phyloP scores from a whole-genome alignment of 148 eudicot genomes.

The Rheum nobile region DNA sequence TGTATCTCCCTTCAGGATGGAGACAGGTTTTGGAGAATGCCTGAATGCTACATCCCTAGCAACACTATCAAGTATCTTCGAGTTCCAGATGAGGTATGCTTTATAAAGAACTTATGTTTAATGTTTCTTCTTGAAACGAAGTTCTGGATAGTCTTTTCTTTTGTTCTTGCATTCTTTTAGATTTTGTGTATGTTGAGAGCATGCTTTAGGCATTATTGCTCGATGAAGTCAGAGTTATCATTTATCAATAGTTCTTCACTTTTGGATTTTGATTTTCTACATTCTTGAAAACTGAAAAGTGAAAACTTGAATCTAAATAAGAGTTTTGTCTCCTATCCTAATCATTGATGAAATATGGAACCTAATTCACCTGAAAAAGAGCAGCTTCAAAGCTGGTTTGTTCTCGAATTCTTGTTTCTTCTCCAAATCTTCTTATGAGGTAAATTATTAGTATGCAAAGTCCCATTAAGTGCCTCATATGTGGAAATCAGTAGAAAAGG shows the following conservation, averaged over 20 bases:
- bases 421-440: neutral
- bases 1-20: slow-evolving; percentile 47
- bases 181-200: neutral
- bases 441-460: neutral
- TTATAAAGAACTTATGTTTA: neutral
- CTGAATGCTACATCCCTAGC: slow-evolving; percentile 89
- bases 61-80: slow-evolving; percentile 69
- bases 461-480: neutral
- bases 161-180: neutral
- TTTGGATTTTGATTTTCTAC: neutral
- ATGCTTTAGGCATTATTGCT: neutral
- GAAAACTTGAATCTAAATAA: neutral
- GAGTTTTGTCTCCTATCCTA: neutral
- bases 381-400: neutral
- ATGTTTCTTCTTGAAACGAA: too few species aligned
- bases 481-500: neutral
- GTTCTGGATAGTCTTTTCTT: too few species aligned
- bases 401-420: neutral
- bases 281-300: neutral
- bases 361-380: neutral
- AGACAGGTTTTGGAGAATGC: slow-evolving; percentile 94
- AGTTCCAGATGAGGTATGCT: slow-evolving; percentile 34
- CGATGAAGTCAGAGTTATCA: neutral
- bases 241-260: neutral
- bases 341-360: neutral